These are phyloP conservation scores for Stellera chamaejasme DNA, from an alignment of 345 rosid species.

Conservation along the genomic window DNA sequence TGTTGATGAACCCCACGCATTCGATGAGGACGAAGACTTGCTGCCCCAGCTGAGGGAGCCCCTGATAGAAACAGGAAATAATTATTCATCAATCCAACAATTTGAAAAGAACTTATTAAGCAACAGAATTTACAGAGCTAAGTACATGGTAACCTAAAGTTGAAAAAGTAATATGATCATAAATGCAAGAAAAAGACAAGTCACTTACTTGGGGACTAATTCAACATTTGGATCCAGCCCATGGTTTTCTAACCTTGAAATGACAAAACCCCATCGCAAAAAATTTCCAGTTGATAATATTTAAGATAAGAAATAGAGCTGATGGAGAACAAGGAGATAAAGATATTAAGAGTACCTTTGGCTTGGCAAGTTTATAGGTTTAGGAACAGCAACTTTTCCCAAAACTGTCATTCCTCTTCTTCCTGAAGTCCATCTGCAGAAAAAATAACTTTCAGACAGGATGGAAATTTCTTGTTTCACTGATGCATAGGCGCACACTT, in stretches of 20 bases:
- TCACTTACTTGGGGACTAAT: constrained; percentile 96
- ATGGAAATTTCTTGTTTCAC: background rate
- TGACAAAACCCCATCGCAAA: constrained; percentile 8
- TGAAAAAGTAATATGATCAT: background rate
- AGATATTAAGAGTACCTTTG: constrained; percentile 52
- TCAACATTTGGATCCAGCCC: constrained; percentile 96
- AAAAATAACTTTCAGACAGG: constrained; percentile 1
- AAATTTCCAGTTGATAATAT: background rate
- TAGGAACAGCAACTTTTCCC: constrained; percentile 96
- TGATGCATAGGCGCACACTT: too few species aligned
- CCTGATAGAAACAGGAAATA: constrained; percentile 28
- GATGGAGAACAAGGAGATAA: background rate
- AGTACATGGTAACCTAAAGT: background rate
- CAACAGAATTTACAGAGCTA: background rate
- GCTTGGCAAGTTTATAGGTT: constrained; percentile 96
- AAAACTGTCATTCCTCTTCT: constrained; percentile 86
- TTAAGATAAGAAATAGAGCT: constrained; percentile 1
- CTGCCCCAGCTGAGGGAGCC: constrained; percentile 96
- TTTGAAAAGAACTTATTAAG: background rate
- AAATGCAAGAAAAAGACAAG: constrained; percentile 1
- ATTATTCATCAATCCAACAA: constrained; percentile 6
- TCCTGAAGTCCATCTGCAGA: constrained; percentile 75
- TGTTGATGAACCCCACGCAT: constrained; percentile 83
- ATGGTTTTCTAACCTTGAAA: constrained; percentile 90
- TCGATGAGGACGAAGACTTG: constrained; percentile 62